Evolutionary conservation across 2,329 filamentous ascomycete genomes (phyloP).

Genomic region (Dothistroma septosporum): DNA sequence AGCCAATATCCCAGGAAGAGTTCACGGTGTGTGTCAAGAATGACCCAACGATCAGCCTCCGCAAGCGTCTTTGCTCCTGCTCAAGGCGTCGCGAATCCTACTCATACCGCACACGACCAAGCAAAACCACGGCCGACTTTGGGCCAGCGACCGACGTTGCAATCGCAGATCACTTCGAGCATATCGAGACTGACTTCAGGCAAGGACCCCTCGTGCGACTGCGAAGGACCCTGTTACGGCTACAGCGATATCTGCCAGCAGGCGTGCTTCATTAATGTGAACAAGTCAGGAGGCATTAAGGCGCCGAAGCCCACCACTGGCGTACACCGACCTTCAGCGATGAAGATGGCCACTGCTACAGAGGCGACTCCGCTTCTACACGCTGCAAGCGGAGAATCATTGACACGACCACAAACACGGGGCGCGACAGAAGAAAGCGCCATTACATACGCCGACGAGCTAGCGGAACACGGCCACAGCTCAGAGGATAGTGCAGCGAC

Average conservation of each 20-base stretch:
- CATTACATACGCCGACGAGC: slow-evolving; percentile 1
- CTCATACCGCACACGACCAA: slow-evolving; percentile 4
- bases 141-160: slow-evolving; percentile 38
- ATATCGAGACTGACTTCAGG: slow-evolving; percentile 48
- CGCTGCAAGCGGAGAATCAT: slow-evolving; percentile 20
- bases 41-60: slow-evolving; percentile 21
- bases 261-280: slow-evolving; percentile 55
- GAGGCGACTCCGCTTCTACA: slow-evolving; percentile 32
- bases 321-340: slow-evolving; percentile 20
- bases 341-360: slow-evolving; percentile 25
- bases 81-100: slow-evolving; percentile 16
- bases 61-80: background rate
- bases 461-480: slow-evolving; percentile 10
- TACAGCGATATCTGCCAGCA: slow-evolving; percentile 58
- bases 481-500: slow-evolving; percentile 22
- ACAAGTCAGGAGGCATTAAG: slow-evolving; percentile 35
- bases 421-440: slow-evolving; percentile 14
- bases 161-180: slow-evolving; percentile 39
- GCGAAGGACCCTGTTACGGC: slow-evolving; percentile 58
- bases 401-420: slow-evolving; percentile 13
- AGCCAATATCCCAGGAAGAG: slow-evolving; percentile 15
- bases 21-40: slow-evolving; percentile 18
- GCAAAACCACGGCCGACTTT: slow-evolving; percentile 1
- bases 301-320: slow-evolving; percentile 22
- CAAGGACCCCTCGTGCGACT: slow-evolving; percentile 47